These are phyloP conservation scores for Phlebiopsis flavidoalba DNA, from an alignment of 768 basidiomycete genomes.

Conservation along the genomic window DNA sequence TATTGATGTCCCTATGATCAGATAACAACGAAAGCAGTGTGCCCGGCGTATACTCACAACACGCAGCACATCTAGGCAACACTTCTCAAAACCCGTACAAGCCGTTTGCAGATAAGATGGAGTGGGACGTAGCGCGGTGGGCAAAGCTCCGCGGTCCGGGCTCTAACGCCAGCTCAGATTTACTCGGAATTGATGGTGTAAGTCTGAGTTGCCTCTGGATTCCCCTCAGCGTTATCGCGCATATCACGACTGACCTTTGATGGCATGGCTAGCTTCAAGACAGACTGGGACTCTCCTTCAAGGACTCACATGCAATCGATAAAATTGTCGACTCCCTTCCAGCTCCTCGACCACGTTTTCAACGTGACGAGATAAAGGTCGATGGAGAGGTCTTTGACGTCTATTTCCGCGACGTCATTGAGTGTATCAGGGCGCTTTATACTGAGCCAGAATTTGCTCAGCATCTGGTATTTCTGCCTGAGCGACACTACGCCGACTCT, in stretches of 20 bases:
- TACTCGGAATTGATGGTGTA: neutral
- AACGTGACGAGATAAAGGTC: conserved; percentile 20
- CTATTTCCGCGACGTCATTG: conserved; percentile 28
- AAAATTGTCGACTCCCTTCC: too few relatives aligned
- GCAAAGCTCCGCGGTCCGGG: neutral
- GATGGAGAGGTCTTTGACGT: conserved; percentile 28
- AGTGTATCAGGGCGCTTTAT: conserved; percentile 30
- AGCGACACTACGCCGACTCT: conserved; percentile 29
- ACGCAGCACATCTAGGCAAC: neutral
- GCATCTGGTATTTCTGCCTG: conserved; percentile 28
- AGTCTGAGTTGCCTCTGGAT: too few relatives aligned
- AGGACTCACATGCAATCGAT: too few relatives aligned
- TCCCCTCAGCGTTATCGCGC: too few relatives aligned
- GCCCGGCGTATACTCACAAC: neutral
- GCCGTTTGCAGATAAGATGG: neutral
- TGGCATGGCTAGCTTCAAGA: too few relatives aligned
- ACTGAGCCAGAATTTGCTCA: conserved; percentile 27
- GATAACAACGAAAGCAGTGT: too few relatives aligned
- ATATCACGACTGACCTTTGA: too few relatives aligned
- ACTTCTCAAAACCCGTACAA: neutral
- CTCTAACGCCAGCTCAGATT: neutral
- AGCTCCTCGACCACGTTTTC: neutral
- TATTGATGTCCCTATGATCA: too few relatives aligned
- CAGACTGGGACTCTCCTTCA: too few relatives aligned
- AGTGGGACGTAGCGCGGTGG: neutral